These are phyloP conservation scores for Penicillium paradoxum DNA, from an alignment of 495 filamentous ascomycete species.

Conservation along the genomic window DNA sequence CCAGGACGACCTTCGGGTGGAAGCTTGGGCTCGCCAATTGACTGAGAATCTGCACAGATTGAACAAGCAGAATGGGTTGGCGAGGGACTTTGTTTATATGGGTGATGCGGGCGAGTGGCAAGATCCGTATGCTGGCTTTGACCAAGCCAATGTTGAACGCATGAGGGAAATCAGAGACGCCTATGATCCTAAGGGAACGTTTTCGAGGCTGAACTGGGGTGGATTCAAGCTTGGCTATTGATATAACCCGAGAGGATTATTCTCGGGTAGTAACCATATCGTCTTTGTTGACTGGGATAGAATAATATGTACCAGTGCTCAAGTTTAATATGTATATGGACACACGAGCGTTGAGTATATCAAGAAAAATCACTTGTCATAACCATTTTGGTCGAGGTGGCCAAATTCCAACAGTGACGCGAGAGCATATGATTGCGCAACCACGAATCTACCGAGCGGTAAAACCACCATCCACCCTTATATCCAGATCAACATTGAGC, in stretches of 20 bases:
- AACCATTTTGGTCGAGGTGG: too few species aligned
- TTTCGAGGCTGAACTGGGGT: slow-evolving; percentile 24
- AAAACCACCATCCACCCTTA: slow-evolving; percentile 40
- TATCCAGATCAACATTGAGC: slow-evolving; percentile 43
- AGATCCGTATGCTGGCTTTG: slow-evolving; percentile 36
- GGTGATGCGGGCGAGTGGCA: slow-evolving; percentile 38
- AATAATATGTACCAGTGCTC: too few species aligned
- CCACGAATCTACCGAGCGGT: slow-evolving; percentile 27
- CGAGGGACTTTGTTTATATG: slow-evolving; percentile 27
- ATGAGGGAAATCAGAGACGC: slow-evolving; percentile 28
- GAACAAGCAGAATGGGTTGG: slow-evolving; percentile 16
- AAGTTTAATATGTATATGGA: too few species aligned
- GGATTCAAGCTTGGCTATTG: slow-evolving; percentile 21
- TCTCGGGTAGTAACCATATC: too few species aligned
- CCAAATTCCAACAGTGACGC: too few species aligned
- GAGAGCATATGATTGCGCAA: too few species aligned
- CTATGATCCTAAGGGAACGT: slow-evolving; percentile 31
- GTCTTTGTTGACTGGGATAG: too few species aligned
- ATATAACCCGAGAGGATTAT: background rate
- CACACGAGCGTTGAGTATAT: too few species aligned
- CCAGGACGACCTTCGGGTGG: too few species aligned
- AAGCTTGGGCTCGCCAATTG: too few species aligned
- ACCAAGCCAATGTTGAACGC: slow-evolving; percentile 23
- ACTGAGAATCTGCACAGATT: background rate
- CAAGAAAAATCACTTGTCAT: too few species aligned